Percentiles rank a stretch among this genome's conserved stretches.
phyloP scores from a whole-genome alignment of 2,329 filamentous ascomycete species.

The Bretziella fagacearum region DNA sequence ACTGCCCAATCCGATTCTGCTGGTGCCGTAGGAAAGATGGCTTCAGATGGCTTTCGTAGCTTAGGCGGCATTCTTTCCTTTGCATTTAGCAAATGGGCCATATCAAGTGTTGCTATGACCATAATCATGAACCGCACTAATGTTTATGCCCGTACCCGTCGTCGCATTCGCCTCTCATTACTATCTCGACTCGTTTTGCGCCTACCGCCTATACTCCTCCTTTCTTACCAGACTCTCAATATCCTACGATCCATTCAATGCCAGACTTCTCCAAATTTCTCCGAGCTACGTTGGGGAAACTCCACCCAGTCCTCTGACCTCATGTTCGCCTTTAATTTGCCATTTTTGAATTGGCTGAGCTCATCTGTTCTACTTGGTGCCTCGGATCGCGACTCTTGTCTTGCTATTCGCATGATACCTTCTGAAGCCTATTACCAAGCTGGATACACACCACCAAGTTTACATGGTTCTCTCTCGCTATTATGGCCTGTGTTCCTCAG shows the following conservation, averaged over 20 bases:
- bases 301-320: slow-evolving; percentile 46
- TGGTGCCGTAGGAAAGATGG: slow-evolving; percentile 30
- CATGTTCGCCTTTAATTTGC: slow-evolving; percentile 53
- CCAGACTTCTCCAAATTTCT: slow-evolving; percentile 64
- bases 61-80: slow-evolving; percentile 82
- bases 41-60: slow-evolving; percentile 45
- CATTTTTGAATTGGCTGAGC: slow-evolving; percentile 54
- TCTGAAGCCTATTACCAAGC: slow-evolving; percentile 30
- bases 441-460: slow-evolving; percentile 25
- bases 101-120: slow-evolving; percentile 72
- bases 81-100: slow-evolving; percentile 78
- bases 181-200: slow-evolving; percentile 53
- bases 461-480: slow-evolving; percentile 61
- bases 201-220: slow-evolving; percentile 50
- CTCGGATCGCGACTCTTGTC: slow-evolving; percentile 57
- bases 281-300: slow-evolving; percentile 52
- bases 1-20: slow-evolving; percentile 14
- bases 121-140: slow-evolving; percentile 80
- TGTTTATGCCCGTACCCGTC: slow-evolving; percentile 79
- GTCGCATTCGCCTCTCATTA: slow-evolving; percentile 62
- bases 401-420: slow-evolving; percentile 50
- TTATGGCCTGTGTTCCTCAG: slow-evolving; percentile 61
- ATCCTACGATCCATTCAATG: slow-evolving; percentile 79
- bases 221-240: slow-evolving; percentile 48
- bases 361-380: slow-evolving; percentile 57